Percentiles rank a stretch among this genome's conserved stretches.
Evolutionary conservation across 2,329 filamentous ascomycete species (phyloP).

Genomic region (Stagonosporopsis chrysanthemi): DNA sequence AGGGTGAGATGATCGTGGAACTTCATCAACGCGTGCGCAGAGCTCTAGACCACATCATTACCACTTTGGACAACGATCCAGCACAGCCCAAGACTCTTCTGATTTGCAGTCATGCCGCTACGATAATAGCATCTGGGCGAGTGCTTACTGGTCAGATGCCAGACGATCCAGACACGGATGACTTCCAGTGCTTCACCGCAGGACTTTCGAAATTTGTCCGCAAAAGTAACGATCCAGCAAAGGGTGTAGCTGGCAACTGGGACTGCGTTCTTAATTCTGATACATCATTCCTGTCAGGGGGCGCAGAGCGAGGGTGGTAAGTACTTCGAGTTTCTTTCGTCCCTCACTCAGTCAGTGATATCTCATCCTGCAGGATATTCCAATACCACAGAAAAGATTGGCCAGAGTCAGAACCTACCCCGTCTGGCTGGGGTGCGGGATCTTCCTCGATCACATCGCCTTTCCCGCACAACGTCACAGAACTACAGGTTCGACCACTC

Average conservation of each 20-base stretch:
- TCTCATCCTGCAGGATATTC: constrained; percentile 11
- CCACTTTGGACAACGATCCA: constrained; percentile 71
- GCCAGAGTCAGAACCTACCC: constrained; percentile 13
- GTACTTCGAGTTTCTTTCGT: constrained; percentile 20
- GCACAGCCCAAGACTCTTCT: constrained; percentile 73
- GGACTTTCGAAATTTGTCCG: constrained; percentile 74
- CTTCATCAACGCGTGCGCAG: constrained; percentile 82
- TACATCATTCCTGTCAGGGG: constrained; percentile 79
- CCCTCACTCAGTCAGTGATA: neutral
- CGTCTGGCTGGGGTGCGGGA: constrained; percentile 6
- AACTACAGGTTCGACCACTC: neutral
- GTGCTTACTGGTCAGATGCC: constrained; percentile 82
- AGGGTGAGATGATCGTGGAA: constrained; percentile 80
- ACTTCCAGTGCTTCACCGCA: constrained; percentile 87
- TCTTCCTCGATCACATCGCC: neutral
- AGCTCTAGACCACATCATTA: constrained; percentile 73
- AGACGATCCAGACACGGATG: constrained; percentile 72
- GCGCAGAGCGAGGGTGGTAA: constrained; percentile 89
- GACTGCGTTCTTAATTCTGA: constrained; percentile 81
- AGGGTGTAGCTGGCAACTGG: constrained; percentile 79
- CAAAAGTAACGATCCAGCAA: constrained; percentile 56
- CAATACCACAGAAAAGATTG: constrained; percentile 19
- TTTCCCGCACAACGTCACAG: constrained; percentile 3
- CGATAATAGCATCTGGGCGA: constrained; percentile 85
- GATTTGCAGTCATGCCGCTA: constrained; percentile 88